Evolutionary conservation across 768 basidiomycete species (phyloP).

Genomic region (Mycena floridula): DNA sequence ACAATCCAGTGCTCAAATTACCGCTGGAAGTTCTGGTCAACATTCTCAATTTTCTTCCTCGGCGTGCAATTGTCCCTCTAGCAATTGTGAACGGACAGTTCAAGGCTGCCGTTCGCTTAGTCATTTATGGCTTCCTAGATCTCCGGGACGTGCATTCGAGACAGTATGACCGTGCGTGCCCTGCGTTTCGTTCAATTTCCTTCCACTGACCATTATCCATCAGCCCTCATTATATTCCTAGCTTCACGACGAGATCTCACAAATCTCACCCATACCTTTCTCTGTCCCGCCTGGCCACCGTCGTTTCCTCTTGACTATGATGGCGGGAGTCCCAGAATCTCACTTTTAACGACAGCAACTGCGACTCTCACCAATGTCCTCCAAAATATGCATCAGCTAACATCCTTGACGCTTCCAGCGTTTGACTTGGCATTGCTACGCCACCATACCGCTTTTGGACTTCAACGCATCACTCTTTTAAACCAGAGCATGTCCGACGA

Average conservation of each 20-base stretch:
- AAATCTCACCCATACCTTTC: constrained; percentile 31
- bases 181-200: no score
- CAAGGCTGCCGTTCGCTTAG: constrained; percentile 22
- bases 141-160: constrained; percentile 26
- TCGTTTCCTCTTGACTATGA: constrained; percentile 21
- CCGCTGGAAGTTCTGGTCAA: constrained; percentile 27
- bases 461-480: constrained; percentile 32
- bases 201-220: constrained; percentile 20
- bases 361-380: constrained; percentile 38
- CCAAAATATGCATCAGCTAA: constrained; percentile 40
- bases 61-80: constrained; percentile 17
- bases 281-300: constrained; percentile 36
- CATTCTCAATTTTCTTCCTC: constrained; percentile 30
- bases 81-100: constrained; percentile 29
- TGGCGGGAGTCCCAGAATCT: constrained; percentile 19
- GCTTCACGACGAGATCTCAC: constrained; percentile 33
- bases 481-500: constrained; percentile 20
- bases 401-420: constrained; percentile 32
- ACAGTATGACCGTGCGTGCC: no score
- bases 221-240: constrained; percentile 29
- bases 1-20: no score
- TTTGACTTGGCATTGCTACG: constrained; percentile 37
- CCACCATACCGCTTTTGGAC: constrained; percentile 36
- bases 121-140: constrained; percentile 29
- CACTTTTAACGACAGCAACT: constrained; percentile 17